These are phyloP conservation scores for Alternaria viburni DNA, from an alignment of 2,329 filamentous ascomycete genomes.

Conservation along the genomic window DNA sequence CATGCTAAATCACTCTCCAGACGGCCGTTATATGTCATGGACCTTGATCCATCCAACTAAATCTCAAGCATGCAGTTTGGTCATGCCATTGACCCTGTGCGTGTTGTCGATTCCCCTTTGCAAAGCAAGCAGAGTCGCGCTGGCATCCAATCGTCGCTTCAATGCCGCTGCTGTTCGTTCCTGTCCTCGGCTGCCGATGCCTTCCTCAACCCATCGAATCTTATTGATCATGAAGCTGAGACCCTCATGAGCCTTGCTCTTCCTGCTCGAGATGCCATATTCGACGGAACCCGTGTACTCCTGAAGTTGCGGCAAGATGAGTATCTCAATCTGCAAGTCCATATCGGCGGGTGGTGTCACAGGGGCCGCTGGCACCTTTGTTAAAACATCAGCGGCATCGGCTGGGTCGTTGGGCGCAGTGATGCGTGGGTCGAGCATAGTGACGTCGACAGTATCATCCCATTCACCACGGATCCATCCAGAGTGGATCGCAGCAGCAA, in stretches of 20 bases:
- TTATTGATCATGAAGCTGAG: conserved; percentile 85
- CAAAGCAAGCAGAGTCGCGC: conserved; percentile 42
- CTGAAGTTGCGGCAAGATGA: conserved; percentile 80
- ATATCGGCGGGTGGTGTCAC: conserved; percentile 69
- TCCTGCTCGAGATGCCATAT: conserved; percentile 81
- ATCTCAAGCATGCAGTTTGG: conserved; percentile 37
- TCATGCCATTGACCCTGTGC: conserved; percentile 31
- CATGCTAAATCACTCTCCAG: conserved; percentile 11
- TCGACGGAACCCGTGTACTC: conserved; percentile 77
- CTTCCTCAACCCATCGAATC: conserved; percentile 86
- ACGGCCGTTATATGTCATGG: conserved; percentile 21
- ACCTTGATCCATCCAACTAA: conserved; percentile 3
- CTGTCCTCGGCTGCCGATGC: conserved; percentile 51
- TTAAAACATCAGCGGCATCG: conserved; percentile 52
- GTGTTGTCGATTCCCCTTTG: conserved; percentile 35
- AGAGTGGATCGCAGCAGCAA: conserved; percentile 90
- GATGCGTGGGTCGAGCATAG: conserved; percentile 66
- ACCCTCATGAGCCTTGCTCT: conserved; percentile 84
- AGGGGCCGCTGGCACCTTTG: conserved; percentile 58
- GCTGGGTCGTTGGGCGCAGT: conserved; percentile 52
- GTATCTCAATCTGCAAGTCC: conserved; percentile 84
- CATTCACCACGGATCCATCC: conserved; percentile 93
- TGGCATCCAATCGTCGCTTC: conserved; percentile 46
- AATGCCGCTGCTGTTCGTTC: conserved; percentile 46
- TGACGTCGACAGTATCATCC: conserved; percentile 75